Evolutionary conservation across 495 filamentous ascomycete genomes (phyloP).

Genomic region (Bombardia bombarda): DNA sequence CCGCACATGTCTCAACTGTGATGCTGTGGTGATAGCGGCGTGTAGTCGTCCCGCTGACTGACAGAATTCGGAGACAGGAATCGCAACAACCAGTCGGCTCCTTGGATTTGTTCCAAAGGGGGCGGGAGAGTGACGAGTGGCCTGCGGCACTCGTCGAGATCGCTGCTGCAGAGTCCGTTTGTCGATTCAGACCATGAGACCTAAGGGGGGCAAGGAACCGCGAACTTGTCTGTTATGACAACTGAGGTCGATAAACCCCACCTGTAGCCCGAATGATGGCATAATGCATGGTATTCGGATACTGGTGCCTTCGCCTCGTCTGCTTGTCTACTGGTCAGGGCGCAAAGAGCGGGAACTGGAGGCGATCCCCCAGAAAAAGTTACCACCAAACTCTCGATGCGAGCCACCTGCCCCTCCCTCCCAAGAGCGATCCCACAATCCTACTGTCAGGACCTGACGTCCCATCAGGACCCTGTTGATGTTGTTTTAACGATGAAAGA

Average conservation of each 20-base stretch:
- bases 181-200: background rate
- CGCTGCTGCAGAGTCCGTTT: background rate
- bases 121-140: background rate
- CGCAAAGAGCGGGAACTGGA: background rate
- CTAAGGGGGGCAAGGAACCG: too few species aligned
- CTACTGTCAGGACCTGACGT: too few species aligned
- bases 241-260: too few species aligned
- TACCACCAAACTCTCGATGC: background rate
- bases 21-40: too few species aligned
- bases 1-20: too few species aligned
- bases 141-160: background rate
- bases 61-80: too few species aligned
- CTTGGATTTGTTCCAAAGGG: background rate
- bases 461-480: background rate
- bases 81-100: too few species aligned
- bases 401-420: too few species aligned
- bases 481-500: too few species aligned
- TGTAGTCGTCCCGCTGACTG: too few species aligned
- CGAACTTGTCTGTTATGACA: too few species aligned
- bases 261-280: constrained; percentile 7
- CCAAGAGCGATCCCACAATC: too few species aligned
- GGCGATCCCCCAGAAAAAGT: constrained; percentile 2
- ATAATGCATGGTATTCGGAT: constrained; percentile 2
- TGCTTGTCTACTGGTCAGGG: background rate
- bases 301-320: background rate